phyloP scores from a whole-genome alignment of 2,329 filamentous ascomycete genomes.

The Penicillium sp. region DNA sequence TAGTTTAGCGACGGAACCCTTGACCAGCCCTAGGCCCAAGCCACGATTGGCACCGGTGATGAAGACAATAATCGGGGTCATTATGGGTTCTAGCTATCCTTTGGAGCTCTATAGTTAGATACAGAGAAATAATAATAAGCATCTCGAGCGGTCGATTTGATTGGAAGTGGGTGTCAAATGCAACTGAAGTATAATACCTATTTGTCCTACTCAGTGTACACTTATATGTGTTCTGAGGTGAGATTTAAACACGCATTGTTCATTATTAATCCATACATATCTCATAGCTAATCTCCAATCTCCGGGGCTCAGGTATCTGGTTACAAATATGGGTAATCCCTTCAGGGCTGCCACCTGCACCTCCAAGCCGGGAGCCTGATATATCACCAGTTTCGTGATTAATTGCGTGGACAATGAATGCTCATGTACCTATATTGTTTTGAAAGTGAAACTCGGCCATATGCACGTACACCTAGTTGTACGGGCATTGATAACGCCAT shows the following conservation, averaged over 20 bases:
- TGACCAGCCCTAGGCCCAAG: conserved; percentile 10
- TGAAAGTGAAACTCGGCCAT: background rate
- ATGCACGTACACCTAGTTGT: background rate
- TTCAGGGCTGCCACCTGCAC: background rate
- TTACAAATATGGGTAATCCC: background rate
- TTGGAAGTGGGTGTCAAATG: background rate
- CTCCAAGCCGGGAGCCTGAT: background rate
- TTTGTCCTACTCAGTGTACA: background rate
- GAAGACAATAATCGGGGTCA: conserved; percentile 8
- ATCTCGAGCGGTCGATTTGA: background rate
- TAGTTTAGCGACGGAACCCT: conserved; percentile 7
- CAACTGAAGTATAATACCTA: background rate
- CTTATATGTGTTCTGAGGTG: background rate
- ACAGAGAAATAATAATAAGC: background rate
- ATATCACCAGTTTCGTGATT: background rate
- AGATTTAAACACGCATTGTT: background rate
- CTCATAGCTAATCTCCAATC: background rate
- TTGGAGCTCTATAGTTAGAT: background rate
- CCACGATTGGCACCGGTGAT: conserved; percentile 16
- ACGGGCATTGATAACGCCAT: background rate
- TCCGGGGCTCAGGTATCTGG: background rate
- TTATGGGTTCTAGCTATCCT: background rate
- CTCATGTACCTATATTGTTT: background rate
- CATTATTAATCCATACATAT: background rate
- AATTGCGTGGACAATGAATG: background rate